A percentile compares a stretch with the other conserved stretches of the same genome.
Conservation (phyloP, 139 green algal genomes). For the Gonium pectorale region DNA sequence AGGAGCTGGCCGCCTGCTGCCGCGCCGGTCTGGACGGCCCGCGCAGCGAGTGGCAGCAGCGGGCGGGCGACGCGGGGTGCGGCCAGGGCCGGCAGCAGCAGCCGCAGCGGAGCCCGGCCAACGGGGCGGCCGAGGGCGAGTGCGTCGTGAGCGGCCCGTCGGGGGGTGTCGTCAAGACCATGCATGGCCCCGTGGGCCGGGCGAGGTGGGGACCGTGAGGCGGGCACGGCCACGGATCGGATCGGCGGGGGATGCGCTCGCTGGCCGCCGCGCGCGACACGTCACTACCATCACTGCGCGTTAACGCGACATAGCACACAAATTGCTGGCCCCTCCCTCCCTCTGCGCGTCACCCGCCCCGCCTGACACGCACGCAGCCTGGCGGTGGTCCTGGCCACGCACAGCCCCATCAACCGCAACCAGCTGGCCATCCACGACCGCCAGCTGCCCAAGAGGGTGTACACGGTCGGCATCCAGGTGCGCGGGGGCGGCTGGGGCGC, state of each 20-base stretch:
- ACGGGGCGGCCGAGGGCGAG: too few relatives aligned
- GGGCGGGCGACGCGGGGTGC: too few relatives aligned
- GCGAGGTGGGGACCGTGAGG: too few relatives aligned
- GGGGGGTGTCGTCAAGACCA: conserved; percentile 10
- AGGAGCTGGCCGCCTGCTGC: conserved; percentile 35
- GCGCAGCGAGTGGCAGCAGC: conserved; percentile 1
- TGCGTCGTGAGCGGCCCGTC: conserved; percentile 13
- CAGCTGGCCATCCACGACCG: conserved; percentile 45
- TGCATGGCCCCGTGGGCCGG: not conserved
- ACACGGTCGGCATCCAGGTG: conserved; percentile 33
- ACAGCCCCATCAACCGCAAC: conserved; percentile 47
- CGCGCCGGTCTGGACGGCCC: conserved; percentile 25
- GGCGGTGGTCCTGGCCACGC: conserved; percentile 39
- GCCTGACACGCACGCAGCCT: not conserved
- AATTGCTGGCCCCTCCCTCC: too few relatives aligned
- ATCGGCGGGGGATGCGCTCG: not conserved
- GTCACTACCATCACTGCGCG: too few relatives aligned
- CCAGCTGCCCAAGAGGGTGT: conserved; percentile 21
- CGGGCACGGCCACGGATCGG: too few relatives aligned
- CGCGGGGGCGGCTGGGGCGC: too few relatives aligned
- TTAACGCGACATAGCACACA: too few relatives aligned
- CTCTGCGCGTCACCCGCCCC: too few relatives aligned
- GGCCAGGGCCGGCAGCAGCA: too few relatives aligned
- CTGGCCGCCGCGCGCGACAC: too few relatives aligned
- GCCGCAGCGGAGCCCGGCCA: too few relatives aligned